These are phyloP conservation scores for Elsinoe fawcettii DNA, from an alignment of 2,329 filamentous ascomycete genomes.

Conservation along the genomic window DNA sequence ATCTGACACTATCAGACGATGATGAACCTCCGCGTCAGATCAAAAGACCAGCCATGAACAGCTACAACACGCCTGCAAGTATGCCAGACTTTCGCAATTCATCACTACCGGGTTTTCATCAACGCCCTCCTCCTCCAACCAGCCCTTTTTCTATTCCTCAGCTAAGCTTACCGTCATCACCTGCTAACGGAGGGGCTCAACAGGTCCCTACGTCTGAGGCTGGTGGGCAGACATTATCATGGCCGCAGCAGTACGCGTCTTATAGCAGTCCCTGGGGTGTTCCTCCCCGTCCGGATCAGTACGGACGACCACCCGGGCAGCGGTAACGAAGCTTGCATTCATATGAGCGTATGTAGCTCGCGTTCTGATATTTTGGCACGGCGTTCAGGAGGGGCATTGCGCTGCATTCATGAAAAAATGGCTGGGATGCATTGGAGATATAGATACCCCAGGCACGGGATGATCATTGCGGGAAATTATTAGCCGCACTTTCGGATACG, in stretches of 20 bases:
- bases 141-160: neutral
- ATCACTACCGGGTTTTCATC: constrained; percentile 13
- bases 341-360: neutral
- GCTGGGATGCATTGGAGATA: neutral
- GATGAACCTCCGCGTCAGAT: constrained; percentile 33
- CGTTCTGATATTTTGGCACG: neutral
- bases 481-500: neutral
- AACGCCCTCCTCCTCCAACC: neutral
- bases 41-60: constrained; percentile 26
- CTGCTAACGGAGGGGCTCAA: constrained; percentile 12
- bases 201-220: constrained; percentile 5
- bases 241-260: neutral
- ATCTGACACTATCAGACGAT: constrained; percentile 41
- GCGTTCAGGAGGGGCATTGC: constrained; percentile 1
- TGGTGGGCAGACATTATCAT: neutral
- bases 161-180: constrained; percentile 1
- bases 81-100: constrained; percentile 10
- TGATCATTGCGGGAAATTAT: neutral
- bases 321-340: neutral
- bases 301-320: neutral
- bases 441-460: neutral
- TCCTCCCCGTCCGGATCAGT: neutral
- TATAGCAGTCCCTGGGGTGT: constrained; percentile 2
- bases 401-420: neutral
- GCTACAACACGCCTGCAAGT: constrained; percentile 20